Conservation (phyloP, 2,329 filamentous ascomycete genomes). For the Ascochyta viciae-villosae region DNA sequence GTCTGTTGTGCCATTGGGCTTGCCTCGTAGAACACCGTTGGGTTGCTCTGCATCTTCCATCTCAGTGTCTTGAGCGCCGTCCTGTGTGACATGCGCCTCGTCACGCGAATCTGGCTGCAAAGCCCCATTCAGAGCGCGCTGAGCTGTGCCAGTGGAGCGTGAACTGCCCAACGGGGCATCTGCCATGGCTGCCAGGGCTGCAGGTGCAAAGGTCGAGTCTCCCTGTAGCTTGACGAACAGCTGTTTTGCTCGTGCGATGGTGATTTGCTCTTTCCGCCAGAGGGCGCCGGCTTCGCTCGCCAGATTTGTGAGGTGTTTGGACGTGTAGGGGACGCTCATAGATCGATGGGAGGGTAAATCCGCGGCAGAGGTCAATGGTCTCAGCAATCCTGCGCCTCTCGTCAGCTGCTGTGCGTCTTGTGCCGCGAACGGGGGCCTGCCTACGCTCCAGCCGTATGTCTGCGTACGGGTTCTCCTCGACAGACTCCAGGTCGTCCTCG, state of each 20-base stretch:
- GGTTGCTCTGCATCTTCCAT: slow-evolving; percentile 37
- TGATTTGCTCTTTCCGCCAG: slow-evolving; percentile 76
- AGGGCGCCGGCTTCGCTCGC: slow-evolving; percentile 72
- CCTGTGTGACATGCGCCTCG: slow-evolving; percentile 23
- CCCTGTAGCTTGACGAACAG: slow-evolving; percentile 76
- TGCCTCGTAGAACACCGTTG: slow-evolving; percentile 23
- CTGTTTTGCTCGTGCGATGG: slow-evolving; percentile 76
- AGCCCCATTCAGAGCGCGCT: slow-evolving; percentile 19
- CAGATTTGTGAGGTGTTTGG: slow-evolving; percentile 74
- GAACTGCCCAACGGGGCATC: slow-evolving; percentile 34
- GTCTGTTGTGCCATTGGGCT: slow-evolving; percentile 19
- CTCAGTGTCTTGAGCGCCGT: slow-evolving; percentile 30
- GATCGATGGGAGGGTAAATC: slow-evolving; percentile 78
- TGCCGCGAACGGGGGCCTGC: slow-evolving; percentile 31
- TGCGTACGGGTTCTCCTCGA: slow-evolving; percentile 75
- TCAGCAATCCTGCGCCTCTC: slow-evolving; percentile 67
- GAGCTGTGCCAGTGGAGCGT: slow-evolving; percentile 20
- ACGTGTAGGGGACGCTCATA: slow-evolving; percentile 76
- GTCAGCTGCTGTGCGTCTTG: slow-evolving; percentile 1
- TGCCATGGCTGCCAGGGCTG: slow-evolving; percentile 59
- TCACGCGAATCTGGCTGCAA: slow-evolving; percentile 10
- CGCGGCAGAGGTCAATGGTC: slow-evolving; percentile 76
- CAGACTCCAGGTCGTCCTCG: slow-evolving; percentile 66
- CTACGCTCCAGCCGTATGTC: slow-evolving; percentile 74
- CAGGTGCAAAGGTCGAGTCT: slow-evolving; percentile 72